These are phyloP conservation scores for Globisporangium radiosum DNA, from an alignment of 352 stramenopile genomes.

Conservation along the genomic window DNA sequence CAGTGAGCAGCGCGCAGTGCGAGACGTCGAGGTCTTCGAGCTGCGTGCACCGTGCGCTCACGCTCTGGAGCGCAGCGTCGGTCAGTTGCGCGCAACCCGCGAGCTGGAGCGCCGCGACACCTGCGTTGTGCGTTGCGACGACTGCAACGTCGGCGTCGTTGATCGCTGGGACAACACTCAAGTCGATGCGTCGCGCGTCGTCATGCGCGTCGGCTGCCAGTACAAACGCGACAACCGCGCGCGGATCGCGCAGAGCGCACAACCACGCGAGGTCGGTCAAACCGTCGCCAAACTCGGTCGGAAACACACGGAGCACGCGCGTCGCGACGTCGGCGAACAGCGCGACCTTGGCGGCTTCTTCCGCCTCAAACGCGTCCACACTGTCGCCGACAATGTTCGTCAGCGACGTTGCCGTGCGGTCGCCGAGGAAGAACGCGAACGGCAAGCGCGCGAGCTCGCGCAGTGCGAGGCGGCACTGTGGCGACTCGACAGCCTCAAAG, in stretches of 20 bases:
- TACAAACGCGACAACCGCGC: conserved; percentile 57
- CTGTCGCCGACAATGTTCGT: conserved; percentile 40
- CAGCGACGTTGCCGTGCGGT: conserved; percentile 40
- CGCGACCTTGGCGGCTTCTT: conserved; percentile 27
- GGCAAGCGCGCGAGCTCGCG: conserved; percentile 47
- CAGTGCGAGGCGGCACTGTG: conserved; percentile 36
- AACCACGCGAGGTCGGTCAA: conserved; percentile 68
- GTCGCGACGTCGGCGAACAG: conserved; percentile 70
- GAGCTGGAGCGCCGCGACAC: conserved; percentile 37
- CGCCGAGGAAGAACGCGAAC: conserved; percentile 71
- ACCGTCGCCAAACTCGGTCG: conserved; percentile 62
- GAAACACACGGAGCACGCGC: conserved; percentile 50
- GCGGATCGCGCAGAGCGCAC: conserved; percentile 33
- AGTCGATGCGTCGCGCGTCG: conserved; percentile 41
- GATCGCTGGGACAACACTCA: conserved; percentile 48
- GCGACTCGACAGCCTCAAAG: conserved; percentile 46
- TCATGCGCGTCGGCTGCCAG: conserved; percentile 47
- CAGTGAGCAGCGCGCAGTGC: conserved; percentile 55
- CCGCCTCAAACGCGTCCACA: conserved; percentile 22
- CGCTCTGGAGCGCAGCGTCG: conserved; percentile 32
- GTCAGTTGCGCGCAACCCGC: conserved; percentile 29
- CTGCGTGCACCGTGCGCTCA: conserved; percentile 42
- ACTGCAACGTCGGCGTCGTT: conserved; percentile 49
- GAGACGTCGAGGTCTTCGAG: conserved; percentile 79
- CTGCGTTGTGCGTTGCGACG: conserved; percentile 48